Conservation (phyloP, 345 rosid genomes). For the Sonneratia alba region DNA sequence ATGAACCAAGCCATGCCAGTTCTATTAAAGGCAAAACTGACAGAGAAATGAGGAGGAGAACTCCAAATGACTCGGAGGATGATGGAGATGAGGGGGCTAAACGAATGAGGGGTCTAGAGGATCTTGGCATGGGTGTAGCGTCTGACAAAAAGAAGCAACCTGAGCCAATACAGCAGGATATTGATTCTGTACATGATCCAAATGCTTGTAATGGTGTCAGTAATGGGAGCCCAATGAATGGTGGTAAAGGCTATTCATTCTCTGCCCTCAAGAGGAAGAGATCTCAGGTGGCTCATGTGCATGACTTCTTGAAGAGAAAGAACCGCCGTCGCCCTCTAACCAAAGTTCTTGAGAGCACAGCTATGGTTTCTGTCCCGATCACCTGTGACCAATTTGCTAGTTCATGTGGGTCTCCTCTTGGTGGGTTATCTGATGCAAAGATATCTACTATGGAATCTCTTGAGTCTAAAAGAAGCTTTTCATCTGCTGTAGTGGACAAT, state of each 20-base stretch:
- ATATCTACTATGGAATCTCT: conserved; percentile 40
- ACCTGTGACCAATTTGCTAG: conserved; percentile 52
- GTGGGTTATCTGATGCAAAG: conserved; percentile 49
- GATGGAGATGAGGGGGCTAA: conserved; percentile 88
- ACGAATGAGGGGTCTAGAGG: conserved; percentile 98
- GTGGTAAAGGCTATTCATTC: conserved; percentile 32
- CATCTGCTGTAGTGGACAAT: conserved; percentile 24
- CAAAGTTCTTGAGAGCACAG: conserved; percentile 82
- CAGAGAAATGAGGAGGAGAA: conserved; percentile 65
- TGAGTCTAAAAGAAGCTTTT: conserved; percentile 47
- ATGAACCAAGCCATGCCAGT: conserved; percentile 40
- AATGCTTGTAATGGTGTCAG: conserved; percentile 31
- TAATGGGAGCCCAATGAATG: conserved; percentile 44
- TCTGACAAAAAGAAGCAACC: conserved; percentile 32
- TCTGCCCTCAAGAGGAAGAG: conserved; percentile 45
- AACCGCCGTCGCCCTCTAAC: conserved; percentile 74
- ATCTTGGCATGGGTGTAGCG: conserved; percentile 60
- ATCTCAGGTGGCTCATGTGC: conserved; percentile 48
- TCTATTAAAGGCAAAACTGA: conserved; percentile 40
- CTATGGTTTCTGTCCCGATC: conserved; percentile 57
- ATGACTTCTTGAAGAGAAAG: conserved; percentile 58
- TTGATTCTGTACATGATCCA: conserved; percentile 26
- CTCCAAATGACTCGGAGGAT: conserved; percentile 94
- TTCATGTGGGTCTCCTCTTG: conserved; percentile 38
- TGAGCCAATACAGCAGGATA: conserved; percentile 30